Base-by-base conservation (phyloP, 352 stramenopile genomes). In the Phytophthora capsici region DNA sequence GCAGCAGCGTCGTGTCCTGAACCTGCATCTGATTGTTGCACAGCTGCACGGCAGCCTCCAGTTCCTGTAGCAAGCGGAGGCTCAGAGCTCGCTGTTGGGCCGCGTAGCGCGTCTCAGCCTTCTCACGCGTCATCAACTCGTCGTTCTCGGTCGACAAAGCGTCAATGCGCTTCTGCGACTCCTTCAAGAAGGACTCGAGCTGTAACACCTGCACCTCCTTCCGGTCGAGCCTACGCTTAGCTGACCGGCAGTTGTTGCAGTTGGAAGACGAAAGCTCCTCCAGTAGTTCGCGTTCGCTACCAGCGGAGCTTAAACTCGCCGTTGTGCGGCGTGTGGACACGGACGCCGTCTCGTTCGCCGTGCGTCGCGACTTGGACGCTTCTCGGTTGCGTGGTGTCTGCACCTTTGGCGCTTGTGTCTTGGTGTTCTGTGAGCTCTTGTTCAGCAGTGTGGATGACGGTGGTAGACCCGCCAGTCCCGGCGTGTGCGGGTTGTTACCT, bases 131-230 rank as follows among this genome's bases (percentile, higher is more conserved):
- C 7, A 77, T 28, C 2, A 93, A 67, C 64, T 93, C 84, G 20
- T 93, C 84, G 52, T 82, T 90, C 55, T 90, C 82, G 2, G 82
- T 63, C 6, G 70, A 44, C 17, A 91, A 66, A 47, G 81, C 73
- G 65, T 93, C 82, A 48, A 91, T 88, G 19, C 82, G 77, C 44
- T 89, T 89, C 72, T 91, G 84, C 1, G 82, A 90, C 50, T 93
- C 84, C 47, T 93, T 93, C 13, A 91, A 58, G 46, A 90, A 90
- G 9, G 76, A 75, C 69, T 93, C 84, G 49, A 93, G 77, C 67
- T 93, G 82, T 47, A 86, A n/a, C 43, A 91, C 79, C 68, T 90
- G 82, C 38, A 85, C 77, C 26, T 93, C 83, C 55, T 90, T 89
- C 25, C 84, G 73, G 16, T 93, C 84, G 7, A 93, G 61, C n/a